phyloP scores from a whole-genome alignment of 225 moss, liverwort and hornwort genomes.

The Polytrichum commune region DNA sequence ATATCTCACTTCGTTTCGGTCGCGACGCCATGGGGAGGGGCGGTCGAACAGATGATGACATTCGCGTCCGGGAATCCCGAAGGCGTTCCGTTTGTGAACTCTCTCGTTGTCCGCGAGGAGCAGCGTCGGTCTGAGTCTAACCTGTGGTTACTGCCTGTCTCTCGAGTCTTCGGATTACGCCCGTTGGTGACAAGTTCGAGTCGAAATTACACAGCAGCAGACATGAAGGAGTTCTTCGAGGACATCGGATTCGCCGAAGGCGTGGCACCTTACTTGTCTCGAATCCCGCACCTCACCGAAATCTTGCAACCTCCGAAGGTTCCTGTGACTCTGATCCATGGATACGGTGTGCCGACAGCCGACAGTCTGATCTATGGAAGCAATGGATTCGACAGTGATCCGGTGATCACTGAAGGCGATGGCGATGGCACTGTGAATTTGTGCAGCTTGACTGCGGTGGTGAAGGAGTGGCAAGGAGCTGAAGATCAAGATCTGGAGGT shows the following conservation, averaged over 20 bases:
- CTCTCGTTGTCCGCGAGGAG: slow-evolving; percentile 64
- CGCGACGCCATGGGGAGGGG: slow-evolving; percentile 79
- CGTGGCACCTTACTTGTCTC: slow-evolving; percentile 56
- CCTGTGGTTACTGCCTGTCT: slow-evolving; percentile 73
- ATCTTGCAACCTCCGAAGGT: slow-evolving; percentile 62
- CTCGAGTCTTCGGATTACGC: slow-evolving; percentile 50
- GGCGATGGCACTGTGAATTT: slow-evolving; percentile 62
- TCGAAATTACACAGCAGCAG: slow-evolving; percentile 58
- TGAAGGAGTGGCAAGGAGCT: slow-evolving; percentile 39
- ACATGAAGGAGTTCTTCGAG: slow-evolving; percentile 63
- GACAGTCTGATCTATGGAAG: slow-evolving; percentile 57
- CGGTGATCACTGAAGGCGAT: slow-evolving; percentile 33
- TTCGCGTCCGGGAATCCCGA: slow-evolving; percentile 86
- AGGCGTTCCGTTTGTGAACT: slow-evolving; percentile 66
- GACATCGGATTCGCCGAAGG: slow-evolving; percentile 82
- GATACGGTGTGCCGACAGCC: slow-evolving; percentile 57
- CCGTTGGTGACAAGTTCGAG: slow-evolving; percentile 60
- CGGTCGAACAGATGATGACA: slow-evolving; percentile 81
- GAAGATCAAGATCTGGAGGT: slow-evolving; percentile 44
- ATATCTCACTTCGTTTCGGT: slow-evolving; percentile 73
- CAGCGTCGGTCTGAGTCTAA: slow-evolving; percentile 90
- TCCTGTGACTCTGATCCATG: slow-evolving; percentile 62
- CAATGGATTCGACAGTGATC: slow-evolving; percentile 40
- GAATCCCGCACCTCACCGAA: slow-evolving; percentile 67
- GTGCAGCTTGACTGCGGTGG: slow-evolving; percentile 46